Conservation (phyloP, 352 stramenopile species). For the Pythium coloratum region DNA sequence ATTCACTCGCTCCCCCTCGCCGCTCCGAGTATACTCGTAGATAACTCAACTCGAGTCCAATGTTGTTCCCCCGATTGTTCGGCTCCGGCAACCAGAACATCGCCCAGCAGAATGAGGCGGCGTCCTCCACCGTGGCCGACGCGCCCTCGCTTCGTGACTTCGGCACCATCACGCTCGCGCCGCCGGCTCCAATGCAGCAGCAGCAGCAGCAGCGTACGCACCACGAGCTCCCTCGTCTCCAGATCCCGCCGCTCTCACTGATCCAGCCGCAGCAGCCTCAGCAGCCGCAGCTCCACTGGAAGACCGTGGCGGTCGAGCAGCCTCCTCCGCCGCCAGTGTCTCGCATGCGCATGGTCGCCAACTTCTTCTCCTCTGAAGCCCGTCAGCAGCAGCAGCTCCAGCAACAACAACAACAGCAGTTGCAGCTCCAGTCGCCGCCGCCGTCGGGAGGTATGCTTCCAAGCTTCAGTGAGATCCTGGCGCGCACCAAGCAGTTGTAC, state of each 20-base stretch:
- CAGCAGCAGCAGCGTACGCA: conserved; percentile 32
- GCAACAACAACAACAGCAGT: conserved; percentile 27
- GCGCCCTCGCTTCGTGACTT: conserved; percentile 8
- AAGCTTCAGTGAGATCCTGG: conserved; percentile 66
- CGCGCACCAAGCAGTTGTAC: conserved; percentile 64
- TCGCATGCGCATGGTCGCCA: conserved; percentile 42
- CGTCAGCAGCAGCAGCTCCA: conserved; percentile 25
- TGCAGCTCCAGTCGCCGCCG: conserved; percentile 27
- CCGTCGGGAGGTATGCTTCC: conserved; percentile 37
- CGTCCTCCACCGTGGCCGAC: not conserved
- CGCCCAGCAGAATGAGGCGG: not conserved
- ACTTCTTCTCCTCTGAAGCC: conserved; percentile 40
- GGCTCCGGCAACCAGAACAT: conserved; percentile 25
- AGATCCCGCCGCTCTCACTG: conserved; percentile 59
- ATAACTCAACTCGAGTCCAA: not conserved
- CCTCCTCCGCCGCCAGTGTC: conserved; percentile 26
- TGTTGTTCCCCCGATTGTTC: conserved; percentile 29
- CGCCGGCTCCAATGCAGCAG: conserved; percentile 10
- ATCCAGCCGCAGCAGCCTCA: conserved; percentile 33
- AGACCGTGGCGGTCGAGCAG: conserved; percentile 34
- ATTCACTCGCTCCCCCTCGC: not conserved
- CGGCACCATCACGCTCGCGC: conserved; percentile 16
- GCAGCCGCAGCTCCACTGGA: conserved; percentile 57
- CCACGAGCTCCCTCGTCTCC: conserved; percentile 68
- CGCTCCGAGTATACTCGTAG: not conserved